A percentile compares a stretch with the other conserved stretches of the same genome.
These are phyloP conservation scores for Clarireedia sp. DNA, from an alignment of 2,329 filamentous ascomycete species.

Conservation along the genomic window DNA sequence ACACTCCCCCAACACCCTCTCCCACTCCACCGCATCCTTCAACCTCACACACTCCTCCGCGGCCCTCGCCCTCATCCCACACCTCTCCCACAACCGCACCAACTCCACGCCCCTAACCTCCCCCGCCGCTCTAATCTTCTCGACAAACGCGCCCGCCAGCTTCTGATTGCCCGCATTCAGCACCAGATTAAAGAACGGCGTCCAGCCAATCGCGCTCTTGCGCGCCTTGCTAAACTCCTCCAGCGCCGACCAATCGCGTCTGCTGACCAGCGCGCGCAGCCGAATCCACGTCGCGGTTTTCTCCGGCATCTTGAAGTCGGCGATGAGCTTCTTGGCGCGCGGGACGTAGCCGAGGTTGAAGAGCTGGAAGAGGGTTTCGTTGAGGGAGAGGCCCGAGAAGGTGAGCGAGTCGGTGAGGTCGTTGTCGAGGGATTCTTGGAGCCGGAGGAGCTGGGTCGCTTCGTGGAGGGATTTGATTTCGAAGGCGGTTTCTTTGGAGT, in stretches of 20 bases:
- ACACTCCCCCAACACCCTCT: conserved; percentile 65
- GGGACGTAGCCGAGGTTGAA: conserved; percentile 75
- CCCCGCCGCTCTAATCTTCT: conserved; percentile 86
- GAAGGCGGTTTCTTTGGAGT: conserved; percentile 71
- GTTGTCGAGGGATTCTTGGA: conserved; percentile 80
- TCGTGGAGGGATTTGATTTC: conserved; percentile 74
- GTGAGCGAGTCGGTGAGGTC: conserved; percentile 59
- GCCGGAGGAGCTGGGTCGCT: conserved; percentile 67
- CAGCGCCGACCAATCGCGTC: conserved; percentile 85
- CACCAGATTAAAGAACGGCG: conserved; percentile 84
- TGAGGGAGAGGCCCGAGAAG: conserved; percentile 77
- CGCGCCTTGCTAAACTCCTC: conserved; percentile 72
- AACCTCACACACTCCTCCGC: conserved; percentile 83
- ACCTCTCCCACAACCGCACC: conserved; percentile 86
- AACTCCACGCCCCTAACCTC: conserved; percentile 68
- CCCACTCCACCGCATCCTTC: conserved; percentile 70
- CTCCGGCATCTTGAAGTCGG: conserved; percentile 87
- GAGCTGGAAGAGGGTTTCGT: conserved; percentile 87
- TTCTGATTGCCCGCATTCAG: conserved; percentile 85
- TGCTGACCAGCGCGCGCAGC: conserved; percentile 78
- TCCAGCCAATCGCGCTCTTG: conserved; percentile 94
- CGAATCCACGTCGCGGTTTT: conserved; percentile 84
- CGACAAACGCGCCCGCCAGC: conserved; percentile 84
- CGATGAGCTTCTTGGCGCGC: conserved; percentile 78
- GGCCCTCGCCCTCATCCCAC: conserved; percentile 79